These are phyloP conservation scores for Trichoderma lentiforme DNA, from an alignment of 2,329 filamentous ascomycete genomes.

Conservation along the genomic window DNA sequence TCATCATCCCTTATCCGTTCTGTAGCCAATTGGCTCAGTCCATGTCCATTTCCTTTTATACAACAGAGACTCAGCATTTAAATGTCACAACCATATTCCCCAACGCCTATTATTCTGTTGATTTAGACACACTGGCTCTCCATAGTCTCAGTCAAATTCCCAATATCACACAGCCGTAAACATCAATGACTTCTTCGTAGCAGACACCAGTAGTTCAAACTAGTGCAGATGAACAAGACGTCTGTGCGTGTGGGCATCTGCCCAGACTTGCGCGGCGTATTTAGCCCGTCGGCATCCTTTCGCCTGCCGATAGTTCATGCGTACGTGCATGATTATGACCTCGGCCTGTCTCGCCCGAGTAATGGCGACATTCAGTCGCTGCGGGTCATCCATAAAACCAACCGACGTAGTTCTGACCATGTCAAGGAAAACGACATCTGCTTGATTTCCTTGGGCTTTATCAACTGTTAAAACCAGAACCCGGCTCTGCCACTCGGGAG, in stretches of 20 bases:
- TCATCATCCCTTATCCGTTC: not conserved
- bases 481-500: slow-evolving; percentile 27
- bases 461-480: slow-evolving; percentile 44
- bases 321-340: slow-evolving; percentile 42
- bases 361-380: slow-evolving; percentile 45
- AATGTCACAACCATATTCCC: not conserved
- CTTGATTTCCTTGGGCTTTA: slow-evolving; percentile 45
- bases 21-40: not conserved
- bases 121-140: not conserved
- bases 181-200: not conserved
- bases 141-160: not conserved
- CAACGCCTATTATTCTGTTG: not conserved
- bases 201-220: not conserved
- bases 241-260: slow-evolving; percentile 26
- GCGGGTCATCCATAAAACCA: slow-evolving; percentile 42
- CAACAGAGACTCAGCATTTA: not conserved
- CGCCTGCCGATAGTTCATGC: slow-evolving; percentile 30
- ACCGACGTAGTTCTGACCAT: slow-evolving; percentile 40
- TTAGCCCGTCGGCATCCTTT: slow-evolving; percentile 22
- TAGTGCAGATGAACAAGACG: slow-evolving; percentile 23
- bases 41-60: not conserved
- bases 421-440: slow-evolving; percentile 47
- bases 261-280: slow-evolving; percentile 32
- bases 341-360: slow-evolving; percentile 45
- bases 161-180: not conserved